Evolutionary conservation across 495 filamentous ascomycete genomes (phyloP), one percentile per base, ranked within the genome.

Genomic region (Lasiosphaeria ovina): DNA sequence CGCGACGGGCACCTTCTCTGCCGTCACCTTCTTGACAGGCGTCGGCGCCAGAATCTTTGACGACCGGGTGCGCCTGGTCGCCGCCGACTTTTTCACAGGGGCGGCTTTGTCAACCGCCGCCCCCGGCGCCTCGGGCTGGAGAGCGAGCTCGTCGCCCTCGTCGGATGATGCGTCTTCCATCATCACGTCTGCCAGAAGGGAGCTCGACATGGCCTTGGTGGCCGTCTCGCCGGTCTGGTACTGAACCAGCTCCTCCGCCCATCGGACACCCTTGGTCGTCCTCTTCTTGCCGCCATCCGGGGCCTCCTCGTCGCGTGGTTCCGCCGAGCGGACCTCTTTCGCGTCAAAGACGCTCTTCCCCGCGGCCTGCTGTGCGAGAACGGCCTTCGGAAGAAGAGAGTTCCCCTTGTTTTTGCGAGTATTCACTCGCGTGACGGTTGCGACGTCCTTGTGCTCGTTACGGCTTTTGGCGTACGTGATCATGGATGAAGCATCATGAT

Each of bases 381-480:
- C 61, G 0, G 69, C 34, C n/a, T 55, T 55, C 8, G 73, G 69
- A n/a, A 50, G 64, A 3, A 74, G 54, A 0, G 75, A 63, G 53
- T 66, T 72, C 53, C 69, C 78, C 67, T 84, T 84, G 68, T 85
- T 85, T 64, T 80, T 83, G 38, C 80, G 75, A 1, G 82, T 85
- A 64, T 85, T 85, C 51, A 66, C 63, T 8, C 75, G 57, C 0
- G 81, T 84, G 14, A 80, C 50, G 16, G 76, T 65, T 4, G 75
- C 76, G 11, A 83, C 63, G 53, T 82, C 79, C 63, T 83, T 82
- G 36, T 81, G 80, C 48, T 82, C 80, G 51, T 65, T 72, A 54
- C 70, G 67, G 68, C 62, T 58, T 24, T 24, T 24, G 24, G 24
- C 24, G 24, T 24, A 24, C 24, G 24, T 24, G 24, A 24, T 24